Percentiles rank a stretch among this genome's conserved stretches.
Evolutionary conservation across 306 rosid species (phyloP).

Genomic region (Castanospermum australe): DNA sequence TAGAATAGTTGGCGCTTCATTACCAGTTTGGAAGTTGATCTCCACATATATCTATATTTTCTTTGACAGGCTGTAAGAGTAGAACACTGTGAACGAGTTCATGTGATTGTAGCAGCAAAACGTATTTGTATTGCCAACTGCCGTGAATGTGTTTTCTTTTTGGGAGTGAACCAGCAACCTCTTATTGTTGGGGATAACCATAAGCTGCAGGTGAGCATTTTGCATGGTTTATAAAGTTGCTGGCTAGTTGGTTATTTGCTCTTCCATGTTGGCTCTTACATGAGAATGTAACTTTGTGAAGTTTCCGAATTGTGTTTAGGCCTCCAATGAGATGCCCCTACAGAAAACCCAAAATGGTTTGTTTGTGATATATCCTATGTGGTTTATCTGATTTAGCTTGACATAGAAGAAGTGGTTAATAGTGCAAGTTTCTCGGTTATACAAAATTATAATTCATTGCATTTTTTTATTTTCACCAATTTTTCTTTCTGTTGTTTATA

Average conservation of each 20-base stretch:
- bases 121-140: constrained; percentile 96
- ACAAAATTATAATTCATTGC: background rate
- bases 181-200: constrained; percentile 78
- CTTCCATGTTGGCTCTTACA: too few species aligned
- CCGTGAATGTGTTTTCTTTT: constrained; percentile 72
- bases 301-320: background rate
- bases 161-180: constrained; percentile 77
- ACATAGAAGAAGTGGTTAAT: background rate
- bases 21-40: constrained; percentile 17
- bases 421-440: constrained; percentile 7
- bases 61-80: constrained; percentile 88
- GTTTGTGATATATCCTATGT: constrained; percentile 7
- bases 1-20: background rate
- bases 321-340: background rate
- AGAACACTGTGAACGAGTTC: constrained; percentile 99
- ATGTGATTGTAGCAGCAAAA: constrained; percentile 87
- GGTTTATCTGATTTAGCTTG: background rate
- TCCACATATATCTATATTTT: background rate
- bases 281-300: background rate
- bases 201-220: constrained; percentile 44
- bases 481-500: background rate
- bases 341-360: background rate
- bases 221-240: too few species aligned
- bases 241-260: too few species aligned
- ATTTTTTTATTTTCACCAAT: background rate